Base-by-base conservation (phyloP, 176 grass and related monocot species). In the Carex myosuroides region DNA sequence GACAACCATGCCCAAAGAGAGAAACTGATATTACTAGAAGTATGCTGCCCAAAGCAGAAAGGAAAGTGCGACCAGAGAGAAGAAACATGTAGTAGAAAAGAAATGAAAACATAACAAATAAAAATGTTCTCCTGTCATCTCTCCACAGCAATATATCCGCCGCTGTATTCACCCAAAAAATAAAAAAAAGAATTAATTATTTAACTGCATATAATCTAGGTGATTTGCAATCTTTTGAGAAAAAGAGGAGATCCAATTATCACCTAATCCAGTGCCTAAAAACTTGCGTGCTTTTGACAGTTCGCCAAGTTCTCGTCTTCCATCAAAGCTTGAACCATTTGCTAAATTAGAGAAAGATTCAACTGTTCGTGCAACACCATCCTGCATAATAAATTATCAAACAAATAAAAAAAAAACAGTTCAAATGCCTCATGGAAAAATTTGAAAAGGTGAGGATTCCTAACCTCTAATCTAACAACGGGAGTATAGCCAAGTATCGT, bases 91-190 rank as follows among this genome's bases (percentile, higher is more conserved):
- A 98, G 83, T 95, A 98, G 58, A 95, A 79, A 70, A 98, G 79
- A 92, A 91, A 98, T 26, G 76, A 85, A 84, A 91, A 46, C 81
- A 89, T 82, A 52, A 98, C 14, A 86, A 65, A 93, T 35, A 91
- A 86, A 90, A 95, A 98, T 13, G 96, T 98, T 86, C 92, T 95
- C 89, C 86, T 95, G 70, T 98, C 96, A 88, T 98, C 96, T 84
- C 93, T 93, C 96, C 93, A 98, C 29, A 98, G 89, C 78, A 98
- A 91, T 90, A 95, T 93, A 84, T 98, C 89, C 85, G 92, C 86
- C 84, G 84, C 96, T 98, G 91, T 84, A 94, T 60, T 58, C 48
- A 83, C 60, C 8, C 82, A 86, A 77, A 86, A 59, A 75, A 87
- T 30, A 88, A 79, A 26, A 59, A 20, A 20, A 64, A 87, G 39